Percentiles rank a stretch among this genome's conserved stretches.
phyloP scores from a whole-genome alignment of 1,284 basidiomycete species.

The Cryptococcus sp. region DNA sequence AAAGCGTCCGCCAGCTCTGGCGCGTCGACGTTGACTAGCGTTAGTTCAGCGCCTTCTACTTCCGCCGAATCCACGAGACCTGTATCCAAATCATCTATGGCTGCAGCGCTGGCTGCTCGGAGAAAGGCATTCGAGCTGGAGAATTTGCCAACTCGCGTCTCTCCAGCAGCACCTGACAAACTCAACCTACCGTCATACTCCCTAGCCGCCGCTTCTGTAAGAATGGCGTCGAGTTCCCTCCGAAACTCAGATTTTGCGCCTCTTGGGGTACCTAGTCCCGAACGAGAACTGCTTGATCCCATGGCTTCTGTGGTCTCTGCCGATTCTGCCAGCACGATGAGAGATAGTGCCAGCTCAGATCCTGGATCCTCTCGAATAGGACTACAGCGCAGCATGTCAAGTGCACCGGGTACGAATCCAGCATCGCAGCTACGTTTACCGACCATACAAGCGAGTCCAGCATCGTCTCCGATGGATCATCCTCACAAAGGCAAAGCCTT shows the following conservation, averaged over 20 bases:
- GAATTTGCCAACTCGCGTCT: conserved; percentile 8
- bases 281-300: conserved; percentile 81
- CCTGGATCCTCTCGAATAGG: conserved; percentile 31
- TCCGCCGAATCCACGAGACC: conserved; percentile 10
- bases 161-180: conserved; percentile 23
- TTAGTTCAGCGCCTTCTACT: conserved; percentile 26
- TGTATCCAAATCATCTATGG: conserved; percentile 19
- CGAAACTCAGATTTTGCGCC: conserved; percentile 56
- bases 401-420: conserved; percentile 10
- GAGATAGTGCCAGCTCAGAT: conserved; percentile 38
- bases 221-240: conserved; percentile 63
- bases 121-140: conserved; percentile 34
- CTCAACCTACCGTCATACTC: conserved; percentile 38
- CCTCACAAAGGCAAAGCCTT: conserved; percentile 19
- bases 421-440: conserved; percentile 27
- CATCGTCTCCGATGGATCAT: conserved; percentile 38
- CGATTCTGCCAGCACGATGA: conserved; percentile 47
- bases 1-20: conserved; percentile 18
- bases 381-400: conserved; percentile 40
- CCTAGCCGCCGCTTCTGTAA: conserved; percentile 75
- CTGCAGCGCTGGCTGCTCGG: conserved; percentile 20
- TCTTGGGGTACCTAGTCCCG: conserved; percentile 78
- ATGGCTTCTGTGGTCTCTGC: conserved; percentile 60
- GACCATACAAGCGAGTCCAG: conserved; percentile 46
- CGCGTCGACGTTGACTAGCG: conserved; percentile 20